A percentile compares a stretch with the other conserved stretches of the same genome.
Evolutionary conservation across 2,329 filamentous ascomycete species (phyloP).

Genomic region (Metarhizium guizhouense): DNA sequence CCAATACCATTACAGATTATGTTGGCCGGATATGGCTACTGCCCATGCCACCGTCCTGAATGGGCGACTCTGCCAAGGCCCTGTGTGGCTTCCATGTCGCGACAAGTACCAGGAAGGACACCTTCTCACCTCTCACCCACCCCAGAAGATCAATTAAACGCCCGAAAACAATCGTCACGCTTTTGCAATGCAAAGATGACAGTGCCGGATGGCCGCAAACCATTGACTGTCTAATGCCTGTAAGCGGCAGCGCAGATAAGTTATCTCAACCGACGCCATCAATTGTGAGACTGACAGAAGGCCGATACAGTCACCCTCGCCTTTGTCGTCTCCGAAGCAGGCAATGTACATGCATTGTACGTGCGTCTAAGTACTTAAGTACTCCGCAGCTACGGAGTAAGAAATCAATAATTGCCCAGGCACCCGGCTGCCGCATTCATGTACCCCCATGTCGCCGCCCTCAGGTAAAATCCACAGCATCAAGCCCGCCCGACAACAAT

Average conservation of each 20-base stretch:
- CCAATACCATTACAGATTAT: no score
- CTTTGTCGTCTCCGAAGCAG: not conserved
- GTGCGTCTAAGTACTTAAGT: no score
- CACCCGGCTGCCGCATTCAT: slow-evolving; percentile 1
- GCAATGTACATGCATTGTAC: no score
- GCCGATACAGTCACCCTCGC: not conserved
- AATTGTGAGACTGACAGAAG: not conserved
- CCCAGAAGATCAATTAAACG: no score
- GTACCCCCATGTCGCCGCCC: not conserved
- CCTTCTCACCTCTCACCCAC: no score
- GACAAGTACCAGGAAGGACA: no score
- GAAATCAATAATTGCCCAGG: not conserved
- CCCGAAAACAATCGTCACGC: no score
- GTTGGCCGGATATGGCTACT: no score
- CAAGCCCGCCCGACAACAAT: not conserved
- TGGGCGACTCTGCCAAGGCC: not conserved
- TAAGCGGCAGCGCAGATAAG: no score
- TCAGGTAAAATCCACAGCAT: not conserved
- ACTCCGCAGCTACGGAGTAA: not conserved
- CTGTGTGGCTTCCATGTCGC: not conserved
- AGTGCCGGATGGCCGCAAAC: no score
- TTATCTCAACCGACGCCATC: not conserved
- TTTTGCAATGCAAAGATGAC: no score
- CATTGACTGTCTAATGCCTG: no score
- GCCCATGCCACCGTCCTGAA: not conserved